These are phyloP conservation scores for Diophrys sp. DNA, from an alignment of 73 alveolate species.

Conservation along the genomic window DNA sequence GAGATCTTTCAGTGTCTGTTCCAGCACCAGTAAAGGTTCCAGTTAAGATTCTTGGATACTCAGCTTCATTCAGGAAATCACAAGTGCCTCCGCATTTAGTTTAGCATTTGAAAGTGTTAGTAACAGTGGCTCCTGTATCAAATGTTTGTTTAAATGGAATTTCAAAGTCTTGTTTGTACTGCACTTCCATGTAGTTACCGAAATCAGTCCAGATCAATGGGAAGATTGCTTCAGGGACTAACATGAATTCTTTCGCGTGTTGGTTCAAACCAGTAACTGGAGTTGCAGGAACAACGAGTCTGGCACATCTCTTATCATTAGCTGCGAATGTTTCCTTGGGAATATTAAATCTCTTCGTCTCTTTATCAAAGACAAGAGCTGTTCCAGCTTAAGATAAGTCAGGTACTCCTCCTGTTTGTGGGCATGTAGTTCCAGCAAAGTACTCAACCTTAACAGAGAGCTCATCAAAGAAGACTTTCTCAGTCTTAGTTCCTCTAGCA, in stretches of 20 bases:
- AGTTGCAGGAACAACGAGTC: background rate
- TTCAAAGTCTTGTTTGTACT: background rate
- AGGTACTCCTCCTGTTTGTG: too few relatives aligned
- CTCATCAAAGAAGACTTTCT: background rate
- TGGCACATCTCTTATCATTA: background rate
- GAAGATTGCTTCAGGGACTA: background rate
- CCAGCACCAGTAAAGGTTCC: background rate
- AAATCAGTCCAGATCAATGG: background rate
- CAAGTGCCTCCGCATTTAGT: background rate
- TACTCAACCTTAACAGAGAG: background rate
- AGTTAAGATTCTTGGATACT: background rate
- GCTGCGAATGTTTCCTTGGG: background rate
- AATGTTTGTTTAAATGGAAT: background rate
- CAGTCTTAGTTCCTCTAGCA: background rate
- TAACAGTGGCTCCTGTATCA: background rate
- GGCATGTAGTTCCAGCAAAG: too few relatives aligned
- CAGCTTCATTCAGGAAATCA: background rate
- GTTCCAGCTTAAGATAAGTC: too few relatives aligned
- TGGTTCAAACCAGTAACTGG: background rate
- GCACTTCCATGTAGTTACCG: background rate
- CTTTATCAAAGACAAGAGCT: background rate
- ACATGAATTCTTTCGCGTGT: background rate
- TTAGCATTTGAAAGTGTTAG: background rate
- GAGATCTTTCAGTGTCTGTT: background rate
- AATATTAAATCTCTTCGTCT: background rate